Percentiles rank a stretch among this genome's conserved stretches.
These are phyloP conservation scores for Ascochyta fabae DNA, from an alignment of 2,329 filamentous ascomycete genomes.

Conservation along the genomic window DNA sequence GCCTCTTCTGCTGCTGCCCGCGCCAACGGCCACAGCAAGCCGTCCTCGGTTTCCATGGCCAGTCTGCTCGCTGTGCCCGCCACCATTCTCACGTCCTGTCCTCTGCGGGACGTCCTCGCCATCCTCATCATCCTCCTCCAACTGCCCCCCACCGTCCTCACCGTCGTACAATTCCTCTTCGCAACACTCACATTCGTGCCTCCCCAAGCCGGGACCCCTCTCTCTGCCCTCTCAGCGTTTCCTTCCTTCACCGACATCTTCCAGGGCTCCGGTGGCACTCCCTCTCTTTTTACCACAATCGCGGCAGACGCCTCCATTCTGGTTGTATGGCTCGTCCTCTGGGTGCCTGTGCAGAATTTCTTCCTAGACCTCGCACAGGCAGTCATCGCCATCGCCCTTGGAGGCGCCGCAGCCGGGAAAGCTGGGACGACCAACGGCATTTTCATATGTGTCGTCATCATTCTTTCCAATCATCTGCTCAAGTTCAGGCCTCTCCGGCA, in stretches of 20 bases:
- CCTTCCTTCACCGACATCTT: slow-evolving; percentile 90
- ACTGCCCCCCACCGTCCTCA: slow-evolving; percentile 85
- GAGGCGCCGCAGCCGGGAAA: slow-evolving; percentile 75
- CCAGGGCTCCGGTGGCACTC: slow-evolving; percentile 83
- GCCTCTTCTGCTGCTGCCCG: slow-evolving; percentile 62
- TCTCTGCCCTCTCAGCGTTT: slow-evolving; percentile 73
- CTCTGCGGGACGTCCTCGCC: slow-evolving; percentile 92
- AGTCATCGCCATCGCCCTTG: slow-evolving; percentile 88
- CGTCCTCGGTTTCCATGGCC: slow-evolving; percentile 69
- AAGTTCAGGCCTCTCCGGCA: slow-evolving; percentile 60
- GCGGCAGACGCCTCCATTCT: slow-evolving; percentile 85
- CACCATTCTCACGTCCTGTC: slow-evolving; percentile 87
- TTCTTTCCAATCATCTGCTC: slow-evolving; percentile 60
- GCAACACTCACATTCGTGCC: slow-evolving; percentile 92
- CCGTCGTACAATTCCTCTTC: slow-evolving; percentile 89
- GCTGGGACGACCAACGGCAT: slow-evolving; percentile 75
- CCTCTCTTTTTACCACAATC: slow-evolving; percentile 82
- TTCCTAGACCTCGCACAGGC: slow-evolving; percentile 90
- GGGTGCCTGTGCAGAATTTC: slow-evolving; percentile 85
- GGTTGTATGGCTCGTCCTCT: slow-evolving; percentile 84
- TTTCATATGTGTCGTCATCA: slow-evolving; percentile 72
- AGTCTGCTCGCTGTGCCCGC: slow-evolving; percentile 77
- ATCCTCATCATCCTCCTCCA: slow-evolving; percentile 96
- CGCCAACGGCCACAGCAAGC: slow-evolving; percentile 65
- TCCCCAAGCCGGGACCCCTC: slow-evolving; percentile 73